These are phyloP conservation scores for Monilinia polystroma DNA, from an alignment of 2,329 filamentous ascomycete species.

Conservation along the genomic window DNA sequence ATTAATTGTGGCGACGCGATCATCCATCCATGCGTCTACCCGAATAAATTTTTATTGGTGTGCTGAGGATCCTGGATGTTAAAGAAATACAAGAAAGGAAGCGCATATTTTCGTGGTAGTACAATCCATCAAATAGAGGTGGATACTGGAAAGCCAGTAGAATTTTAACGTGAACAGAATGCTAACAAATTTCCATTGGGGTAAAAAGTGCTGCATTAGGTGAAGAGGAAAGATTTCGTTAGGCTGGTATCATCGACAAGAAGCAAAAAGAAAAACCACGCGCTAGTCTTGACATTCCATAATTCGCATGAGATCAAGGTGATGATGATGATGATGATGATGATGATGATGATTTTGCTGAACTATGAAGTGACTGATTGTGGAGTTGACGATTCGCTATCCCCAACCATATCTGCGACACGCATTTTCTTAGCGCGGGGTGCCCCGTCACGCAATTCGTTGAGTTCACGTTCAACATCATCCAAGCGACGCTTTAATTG, in stretches of 20 bases:
- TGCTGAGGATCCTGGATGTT: conserved; percentile 6
- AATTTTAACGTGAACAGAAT: conserved; percentile 9
- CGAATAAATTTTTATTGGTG: conserved; percentile 16
- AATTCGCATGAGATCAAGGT: conserved; percentile 16
- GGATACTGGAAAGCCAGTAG: conserved; percentile 11
- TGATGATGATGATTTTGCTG: conserved; percentile 13
- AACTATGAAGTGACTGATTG: conserved; percentile 34
- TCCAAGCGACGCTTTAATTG: conserved; percentile 79
- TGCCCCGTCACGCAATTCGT: conserved; percentile 44
- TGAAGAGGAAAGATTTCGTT: conserved; percentile 27
- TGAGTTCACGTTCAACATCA: conserved; percentile 63
- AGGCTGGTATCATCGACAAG: conserved; percentile 32
- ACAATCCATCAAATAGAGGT: conserved; percentile 17
- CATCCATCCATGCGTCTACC: conserved; percentile 22
- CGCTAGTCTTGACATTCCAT: conserved; percentile 22
- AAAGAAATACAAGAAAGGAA: conserved; percentile 20
- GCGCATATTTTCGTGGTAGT: conserved; percentile 21
- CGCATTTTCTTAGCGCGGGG: conserved; percentile 56
- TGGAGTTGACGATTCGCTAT: conserved; percentile 40
- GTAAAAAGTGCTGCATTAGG: conserved; percentile 6
- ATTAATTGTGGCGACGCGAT: conserved; percentile 22
- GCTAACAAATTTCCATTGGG: conserved; percentile 8
- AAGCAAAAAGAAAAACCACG: conserved; percentile 24
- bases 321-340: conserved; percentile 13
- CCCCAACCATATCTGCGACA: conserved; percentile 49